A percentile compares a stretch with the other conserved stretches of the same genome.
Evolutionary conservation across 306 rosid species (phyloP).

Genomic region (Gynostemma pentaphyllum): DNA sequence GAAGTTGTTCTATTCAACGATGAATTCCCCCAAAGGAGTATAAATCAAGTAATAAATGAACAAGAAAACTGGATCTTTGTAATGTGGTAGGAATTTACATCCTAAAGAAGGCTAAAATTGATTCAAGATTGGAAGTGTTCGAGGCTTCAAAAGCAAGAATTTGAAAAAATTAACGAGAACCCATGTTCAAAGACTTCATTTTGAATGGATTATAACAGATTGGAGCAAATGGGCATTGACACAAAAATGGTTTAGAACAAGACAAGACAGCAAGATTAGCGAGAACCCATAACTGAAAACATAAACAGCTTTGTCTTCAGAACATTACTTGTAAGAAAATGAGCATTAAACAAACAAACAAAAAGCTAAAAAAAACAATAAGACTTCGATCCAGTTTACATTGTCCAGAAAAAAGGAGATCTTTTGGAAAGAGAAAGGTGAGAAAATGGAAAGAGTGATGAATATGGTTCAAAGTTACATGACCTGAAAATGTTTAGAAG

Average conservation of each 20-base stretch:
- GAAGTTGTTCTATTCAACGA: conserved; percentile 21
- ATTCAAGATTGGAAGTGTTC: conserved; percentile 7
- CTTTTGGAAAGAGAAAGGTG: conserved; percentile 2
- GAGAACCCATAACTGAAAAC: conserved; percentile 50
- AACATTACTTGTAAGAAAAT: conserved; percentile 26
- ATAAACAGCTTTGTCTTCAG: conserved; percentile 23
- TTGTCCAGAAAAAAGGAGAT: conserved; percentile 27
- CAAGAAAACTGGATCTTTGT: conserved; percentile 20
- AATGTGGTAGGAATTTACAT: conserved; percentile 24
- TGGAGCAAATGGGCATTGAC: conserved; percentile 32
- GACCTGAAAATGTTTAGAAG: conserved; percentile 14
- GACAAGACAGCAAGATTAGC: conserved; percentile 30
- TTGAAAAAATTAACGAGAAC: conserved; percentile 42
- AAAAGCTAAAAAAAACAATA: conserved; percentile 13
- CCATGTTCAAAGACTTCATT: conserved; percentile 45
- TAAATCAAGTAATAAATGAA: conserved; percentile 10
- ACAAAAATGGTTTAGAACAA: conserved; percentile 3
- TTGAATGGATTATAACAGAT: conserved; percentile 17
- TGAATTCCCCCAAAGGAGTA: conserved; percentile 12
- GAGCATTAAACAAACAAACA: conserved; percentile 26
- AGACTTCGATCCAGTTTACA: conserved; percentile 40
- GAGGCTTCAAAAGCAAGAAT: conserved; percentile 18
- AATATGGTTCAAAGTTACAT: conserved; percentile 45
- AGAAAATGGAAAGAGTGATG: conserved; percentile 10
- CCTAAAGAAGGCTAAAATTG: conserved; percentile 21